Evolutionary conservation across 225 moss, liverwort and hornwort genomes (phyloP), one percentile per base, ranked within the genome.

Genomic region (Bryoerythrophyllum caledonicum): DNA sequence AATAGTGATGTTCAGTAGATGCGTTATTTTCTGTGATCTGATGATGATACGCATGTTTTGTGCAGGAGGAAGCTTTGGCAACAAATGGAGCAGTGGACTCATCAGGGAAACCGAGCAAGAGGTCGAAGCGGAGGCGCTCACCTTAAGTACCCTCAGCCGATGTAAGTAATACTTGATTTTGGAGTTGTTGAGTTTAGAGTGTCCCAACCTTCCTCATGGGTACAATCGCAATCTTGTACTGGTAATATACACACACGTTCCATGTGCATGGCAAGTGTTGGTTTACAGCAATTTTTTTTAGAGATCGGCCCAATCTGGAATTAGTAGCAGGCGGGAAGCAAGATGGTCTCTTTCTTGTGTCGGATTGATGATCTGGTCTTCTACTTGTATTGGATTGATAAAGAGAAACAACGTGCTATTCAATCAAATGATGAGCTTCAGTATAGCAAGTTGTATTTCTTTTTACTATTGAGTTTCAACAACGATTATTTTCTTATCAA

Each of bases 41-140:
- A 85, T 63, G 13, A 35, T 72, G 61, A 24, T 51, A 24, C 26
- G 30, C 17, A 30, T 13, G 25, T 66, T 71, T 75, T 79, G 35
- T 34, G 89, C 81, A 81, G 94, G 86, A 92, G 77, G 92, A 88
- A 88, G 88, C 88, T 13, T 88, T 86, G 37, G 83, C 90, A 21
- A 68, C 86, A 62, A 91, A 90, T 44, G 82, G 85, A 72, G 80
- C 88, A 63, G 82, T 81, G 38, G 86, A 88, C 66, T 76, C 86
- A 63, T 83, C 80, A 74, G 80, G 78, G 27, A 92, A 88, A 86
- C 70, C 85, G 68, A 88, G 89, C 74, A 94, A 92, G 80, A 90
- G 94, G 78, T 94, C 96, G 35, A 96, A 94, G 82, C 87, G 96
- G 88, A 84, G 92, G 75, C 92, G 94, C n/a, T 69, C 89, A 65